Evolutionary conservation across 192 early-diverging fungal species (phyloP).

Genomic region (Linnemannia elongata): DNA sequence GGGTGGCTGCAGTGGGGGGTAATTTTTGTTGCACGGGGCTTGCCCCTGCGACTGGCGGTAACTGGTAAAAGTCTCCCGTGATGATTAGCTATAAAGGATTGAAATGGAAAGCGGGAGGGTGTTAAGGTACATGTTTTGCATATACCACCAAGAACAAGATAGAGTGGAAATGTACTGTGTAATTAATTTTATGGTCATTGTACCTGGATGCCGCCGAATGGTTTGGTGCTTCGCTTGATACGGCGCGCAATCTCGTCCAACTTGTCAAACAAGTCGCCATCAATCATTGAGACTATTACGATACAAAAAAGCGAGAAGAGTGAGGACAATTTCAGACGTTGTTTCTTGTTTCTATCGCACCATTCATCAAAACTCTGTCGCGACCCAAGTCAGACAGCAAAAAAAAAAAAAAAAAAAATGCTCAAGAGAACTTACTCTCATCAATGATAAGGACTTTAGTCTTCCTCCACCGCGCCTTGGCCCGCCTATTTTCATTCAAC

Average conservation of each 20-base stretch:
- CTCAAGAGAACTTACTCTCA: conserved; percentile 59
- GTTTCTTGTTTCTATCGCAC: no score
- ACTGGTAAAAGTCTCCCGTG: conserved; percentile 86
- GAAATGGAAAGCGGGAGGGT: neutral
- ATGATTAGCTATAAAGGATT: conserved; percentile 34
- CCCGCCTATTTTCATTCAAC: conserved; percentile 34
- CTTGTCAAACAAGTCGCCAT: conserved; percentile 78
- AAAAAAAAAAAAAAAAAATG: neutral
- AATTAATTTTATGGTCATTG: neutral
- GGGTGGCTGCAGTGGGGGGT: neutral
- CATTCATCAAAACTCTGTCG: no score
- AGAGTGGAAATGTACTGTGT: neutral
- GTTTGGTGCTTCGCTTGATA: conserved; percentile 46
- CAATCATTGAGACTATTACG: conserved; percentile 79
- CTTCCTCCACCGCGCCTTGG: conserved; percentile 67
- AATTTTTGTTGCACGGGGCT: conserved; percentile 10
- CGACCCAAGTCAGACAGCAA: no score
- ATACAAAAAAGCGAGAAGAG: neutral
- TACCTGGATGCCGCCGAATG: conserved; percentile 86
- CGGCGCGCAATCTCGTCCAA: conserved; percentile 75
- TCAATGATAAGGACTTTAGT: conserved; percentile 81
- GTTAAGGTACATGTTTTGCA: neutral
- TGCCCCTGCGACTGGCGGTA: conserved; percentile 72
- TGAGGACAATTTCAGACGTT: no score
- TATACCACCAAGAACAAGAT: neutral